Evolutionary conservation across 2,329 filamentous ascomycete species (phyloP), one percentile per base, ranked within the genome.

Genomic region (Microcyclospora tardicrescens): DNA sequence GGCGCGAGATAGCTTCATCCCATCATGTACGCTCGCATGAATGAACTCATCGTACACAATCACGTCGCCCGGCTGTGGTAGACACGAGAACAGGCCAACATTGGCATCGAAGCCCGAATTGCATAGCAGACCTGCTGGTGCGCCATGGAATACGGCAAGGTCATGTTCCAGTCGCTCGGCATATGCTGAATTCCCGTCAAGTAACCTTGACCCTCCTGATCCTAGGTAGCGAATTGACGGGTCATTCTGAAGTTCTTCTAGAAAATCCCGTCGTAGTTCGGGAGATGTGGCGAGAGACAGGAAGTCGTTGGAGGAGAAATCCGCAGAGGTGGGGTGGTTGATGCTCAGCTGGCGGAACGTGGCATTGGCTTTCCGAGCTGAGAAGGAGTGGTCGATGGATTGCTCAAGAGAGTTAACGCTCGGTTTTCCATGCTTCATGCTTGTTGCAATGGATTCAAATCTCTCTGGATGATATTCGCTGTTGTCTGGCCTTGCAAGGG

Each of bases 21-120:
- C 84, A 54, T 87, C 82, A 42, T 85, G 82, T 1, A 79, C 74
- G 48, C 80, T 86, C 0, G 84, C 84, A 49, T 89, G 84, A 11
- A 89, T 76, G 27, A 81, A 65, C 54, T 81, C 80, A 51, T 89
- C 84, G 47, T 83, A 80, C 0, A 91, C 55, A 15, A 91, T 67
- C 1, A 59, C 47, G 47, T 69, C 67, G 5, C 61, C 63, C 1
- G 49, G 49, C 43, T 69, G 67, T 13, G 67, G 66, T n/a, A 70
- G 50, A 35, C 60, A 64, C 0, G 63, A 61, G 46, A 68, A 69
- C 28, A 71, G 52, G 0, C 63, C 65, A 2, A 60, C 59, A 45
- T 71, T 71, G 2, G 67, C 67, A 49, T 71, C 67, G 45, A 66
- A 70, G 0, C 67, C 54, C 48, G 65, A 80, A 43, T 75, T 75